Conservation (phyloP, 2,329 filamentous ascomycete species). For the Penicillium freii region DNA sequence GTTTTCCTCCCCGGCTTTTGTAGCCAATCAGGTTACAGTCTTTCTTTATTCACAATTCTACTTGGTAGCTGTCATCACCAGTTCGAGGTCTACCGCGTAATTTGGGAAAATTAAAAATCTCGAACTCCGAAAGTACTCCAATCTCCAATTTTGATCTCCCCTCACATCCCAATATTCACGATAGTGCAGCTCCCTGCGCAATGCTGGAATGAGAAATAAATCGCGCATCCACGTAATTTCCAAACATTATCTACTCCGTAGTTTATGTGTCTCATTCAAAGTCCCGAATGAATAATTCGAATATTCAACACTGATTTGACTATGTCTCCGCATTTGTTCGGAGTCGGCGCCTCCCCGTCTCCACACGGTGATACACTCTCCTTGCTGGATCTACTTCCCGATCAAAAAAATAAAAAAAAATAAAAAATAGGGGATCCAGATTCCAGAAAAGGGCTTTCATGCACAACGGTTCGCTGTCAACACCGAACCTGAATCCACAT, state of each 20-base stretch:
- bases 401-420: constrained; percentile 17
- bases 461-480: constrained; percentile 28
- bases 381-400: constrained; percentile 26
- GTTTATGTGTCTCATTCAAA: constrained; percentile 6
- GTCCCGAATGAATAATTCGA: background rate
- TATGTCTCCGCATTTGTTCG: constrained; percentile 17
- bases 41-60: constrained; percentile 5
- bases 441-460: constrained; percentile 16
- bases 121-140: background rate
- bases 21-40: constrained; percentile 13
- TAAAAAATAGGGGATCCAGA: constrained; percentile 24
- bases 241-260: background rate
- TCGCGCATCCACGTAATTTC: constrained; percentile 1
- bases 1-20: constrained; percentile 19
- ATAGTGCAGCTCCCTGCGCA: background rate
- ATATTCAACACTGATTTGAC: constrained; percentile 2
- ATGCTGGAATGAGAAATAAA: constrained; percentile 7
- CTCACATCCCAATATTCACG: background rate
- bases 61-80: constrained; percentile 9
- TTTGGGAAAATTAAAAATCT: constrained; percentile 3
- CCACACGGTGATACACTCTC: constrained; percentile 14
- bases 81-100: constrained; percentile 22
- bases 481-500: constrained; percentile 27
- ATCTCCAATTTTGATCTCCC: background rate
- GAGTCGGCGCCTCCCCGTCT: constrained; percentile 18